Evolutionary conservation across 805 yeast genomes (phyloP).

Genomic region (Candida insectalens): DNA sequence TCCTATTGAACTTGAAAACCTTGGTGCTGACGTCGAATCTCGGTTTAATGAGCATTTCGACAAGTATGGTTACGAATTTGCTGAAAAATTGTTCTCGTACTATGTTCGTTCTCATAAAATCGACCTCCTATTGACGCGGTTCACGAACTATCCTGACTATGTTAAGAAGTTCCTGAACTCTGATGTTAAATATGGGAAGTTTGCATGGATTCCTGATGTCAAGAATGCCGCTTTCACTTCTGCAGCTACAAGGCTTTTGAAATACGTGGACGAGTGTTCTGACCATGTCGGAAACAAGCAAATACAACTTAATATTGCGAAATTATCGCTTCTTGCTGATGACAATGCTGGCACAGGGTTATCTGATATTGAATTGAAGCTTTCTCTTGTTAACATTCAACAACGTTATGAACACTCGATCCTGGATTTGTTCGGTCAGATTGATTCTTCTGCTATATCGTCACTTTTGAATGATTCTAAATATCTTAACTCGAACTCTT

Average conservation of each 20-base stretch:
- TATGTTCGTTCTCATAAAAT: constrained; percentile 45
- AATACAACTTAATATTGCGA: constrained; percentile 61
- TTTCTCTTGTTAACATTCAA: constrained; percentile 14
- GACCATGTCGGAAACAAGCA: constrained; percentile 38
- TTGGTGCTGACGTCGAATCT: constrained; percentile 9
- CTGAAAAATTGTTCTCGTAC: constrained; percentile 48
- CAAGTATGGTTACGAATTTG: constrained; percentile 61
- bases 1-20: constrained; percentile 11
- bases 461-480: constrained; percentile 6
- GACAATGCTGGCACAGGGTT: constrained; percentile 19
- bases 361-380: constrained; percentile 37
- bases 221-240: constrained; percentile 36
- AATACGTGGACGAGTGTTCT: constrained; percentile 23
- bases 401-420: constrained; percentile 22
- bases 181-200: constrained; percentile 32
- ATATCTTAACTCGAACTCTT: constrained; percentile 6
- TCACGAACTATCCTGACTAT: constrained; percentile 39
- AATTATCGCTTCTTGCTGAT: constrained; percentile 46
- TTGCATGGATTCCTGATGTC: constrained; percentile 68
- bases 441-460: constrained; percentile 15
- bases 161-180: constrained; percentile 44
- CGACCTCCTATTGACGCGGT: constrained; percentile 44
- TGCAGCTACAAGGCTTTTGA: constrained; percentile 40
- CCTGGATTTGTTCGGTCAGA: constrained; percentile 13
- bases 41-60: constrained; percentile 43